Conservation (phyloP, 306 rosid species). For the Fagus crenata region DNA sequence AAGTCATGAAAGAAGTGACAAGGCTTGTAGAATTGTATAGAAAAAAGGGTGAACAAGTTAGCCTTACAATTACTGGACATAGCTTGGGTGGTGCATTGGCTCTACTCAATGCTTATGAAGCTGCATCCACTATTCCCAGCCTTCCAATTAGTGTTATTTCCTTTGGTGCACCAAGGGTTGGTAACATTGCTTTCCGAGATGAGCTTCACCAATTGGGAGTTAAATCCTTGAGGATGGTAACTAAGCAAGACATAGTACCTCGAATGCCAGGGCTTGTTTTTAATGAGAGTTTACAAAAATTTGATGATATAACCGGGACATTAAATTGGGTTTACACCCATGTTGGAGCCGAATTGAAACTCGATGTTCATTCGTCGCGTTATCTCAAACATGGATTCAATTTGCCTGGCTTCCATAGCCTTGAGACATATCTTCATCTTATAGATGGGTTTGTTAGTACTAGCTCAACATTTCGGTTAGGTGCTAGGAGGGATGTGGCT, state of each 20-base stretch:
- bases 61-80: conserved; percentile 70
- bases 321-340: not conserved
- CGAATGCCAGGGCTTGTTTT: not conserved
- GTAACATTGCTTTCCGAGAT: conserved; percentile 34
- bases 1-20: conserved; percentile 49
- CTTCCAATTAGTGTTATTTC: conserved; percentile 56
- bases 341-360: conserved; percentile 15
- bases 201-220: conserved; percentile 52
- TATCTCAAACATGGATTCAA: conserved; percentile 50
- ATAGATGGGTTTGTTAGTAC: conserved; percentile 52
- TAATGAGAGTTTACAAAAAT: conserved; percentile 25
- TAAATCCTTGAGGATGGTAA: not conserved
- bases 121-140: conserved; percentile 31
- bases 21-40: conserved; percentile 36
- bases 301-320: conserved; percentile 17
- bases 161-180: conserved; percentile 61
- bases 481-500: conserved; percentile 59
- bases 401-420: conserved; percentile 52
- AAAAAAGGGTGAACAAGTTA: conserved; percentile 52
- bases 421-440: conserved; percentile 70
- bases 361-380: conserved; percentile 53
- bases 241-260: not conserved
- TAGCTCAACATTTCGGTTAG: conserved; percentile 35
- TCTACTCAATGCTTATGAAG: conserved; percentile 58
- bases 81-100: conserved; percentile 78